Percentiles rank a stretch among this genome's conserved stretches.
These are phyloP conservation scores for Pestalotiopsis sp. DNA, from an alignment of 2,329 filamentous ascomycete species.

Conservation along the genomic window DNA sequence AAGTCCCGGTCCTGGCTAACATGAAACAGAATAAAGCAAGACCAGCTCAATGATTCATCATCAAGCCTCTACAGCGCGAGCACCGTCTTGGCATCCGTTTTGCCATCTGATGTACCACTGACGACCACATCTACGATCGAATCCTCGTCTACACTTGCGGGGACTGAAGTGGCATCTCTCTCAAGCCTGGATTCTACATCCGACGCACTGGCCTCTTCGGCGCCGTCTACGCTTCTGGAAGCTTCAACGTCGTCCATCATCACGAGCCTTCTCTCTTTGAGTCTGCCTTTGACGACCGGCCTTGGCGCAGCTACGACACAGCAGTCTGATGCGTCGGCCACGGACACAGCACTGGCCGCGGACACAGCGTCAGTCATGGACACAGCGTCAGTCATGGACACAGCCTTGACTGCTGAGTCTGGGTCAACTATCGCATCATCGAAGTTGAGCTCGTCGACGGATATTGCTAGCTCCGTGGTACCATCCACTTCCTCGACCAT, in stretches of 20 bases:
- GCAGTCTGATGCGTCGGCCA: background rate
- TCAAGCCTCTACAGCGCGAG: constrained; percentile 19
- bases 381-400: background rate
- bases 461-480: background rate
- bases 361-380: background rate
- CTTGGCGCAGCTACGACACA: background rate
- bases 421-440: background rate
- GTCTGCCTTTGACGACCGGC: background rate
- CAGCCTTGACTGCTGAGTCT: background rate
- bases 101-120: constrained; percentile 5
- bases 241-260: background rate
- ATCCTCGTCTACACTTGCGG: constrained; percentile 11
- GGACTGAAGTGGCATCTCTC: background rate
- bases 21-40: constrained; percentile 23
- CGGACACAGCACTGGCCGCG: background rate
- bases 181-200: background rate
- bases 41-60: constrained; percentile 19
- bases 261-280: background rate
- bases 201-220: background rate
- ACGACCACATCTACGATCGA: constrained; percentile 12
- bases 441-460: background rate
- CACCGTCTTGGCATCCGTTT: constrained; percentile 16
- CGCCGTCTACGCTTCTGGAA: background rate
- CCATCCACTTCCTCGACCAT: background rate
- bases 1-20: constrained; percentile 19